Evolutionary conservation across 2,329 filamentous ascomycete species (phyloP).

Genomic region (Sporothrix variecibatus): DNA sequence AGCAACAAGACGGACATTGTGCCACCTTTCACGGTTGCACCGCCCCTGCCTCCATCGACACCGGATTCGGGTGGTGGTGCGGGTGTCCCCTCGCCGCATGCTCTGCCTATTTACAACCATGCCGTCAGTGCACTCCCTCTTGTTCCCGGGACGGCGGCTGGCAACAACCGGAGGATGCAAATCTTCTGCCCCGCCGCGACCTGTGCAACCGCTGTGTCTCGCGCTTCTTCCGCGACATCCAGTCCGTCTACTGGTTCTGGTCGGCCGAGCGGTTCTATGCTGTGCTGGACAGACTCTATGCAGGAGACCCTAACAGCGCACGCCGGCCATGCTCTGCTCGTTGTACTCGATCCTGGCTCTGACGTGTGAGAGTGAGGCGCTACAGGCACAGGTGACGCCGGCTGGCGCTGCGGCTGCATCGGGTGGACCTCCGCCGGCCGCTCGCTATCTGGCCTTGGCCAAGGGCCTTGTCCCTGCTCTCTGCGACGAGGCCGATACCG

Average conservation of each 20-base stretch:
- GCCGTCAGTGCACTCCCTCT: not conserved
- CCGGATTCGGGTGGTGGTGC: constrained; percentile 22
- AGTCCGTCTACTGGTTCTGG: constrained; percentile 37
- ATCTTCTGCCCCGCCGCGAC: constrained; percentile 36
- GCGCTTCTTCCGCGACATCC: constrained; percentile 36
- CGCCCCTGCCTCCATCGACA: constrained; percentile 30
- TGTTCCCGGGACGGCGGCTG: not conserved
- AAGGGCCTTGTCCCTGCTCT: constrained; percentile 34
- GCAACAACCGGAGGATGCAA: constrained; percentile 24
- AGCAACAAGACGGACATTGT: constrained; percentile 27
- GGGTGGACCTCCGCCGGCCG: constrained; percentile 25
- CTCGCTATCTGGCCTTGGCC: constrained; percentile 34
- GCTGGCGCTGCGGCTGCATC: not conserved
- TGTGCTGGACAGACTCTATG: constrained; percentile 34
- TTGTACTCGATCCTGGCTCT: constrained; percentile 35
- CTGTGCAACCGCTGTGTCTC: constrained; percentile 35
- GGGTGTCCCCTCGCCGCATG: constrained; percentile 15
- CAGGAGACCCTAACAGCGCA: constrained; percentile 34
- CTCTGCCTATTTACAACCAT: not conserved
- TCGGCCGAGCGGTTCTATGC: constrained; percentile 35
- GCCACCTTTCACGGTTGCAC: constrained; percentile 29
- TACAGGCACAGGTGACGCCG: not conserved
- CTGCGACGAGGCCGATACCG: constrained; percentile 35
- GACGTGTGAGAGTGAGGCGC: constrained; percentile 36
- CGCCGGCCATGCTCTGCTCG: constrained; percentile 34